Evolutionary conservation across 441 rosid genomes (phyloP), one percentile per base, ranked within the genome.

Genomic region (Brassica hybrid): DNA sequence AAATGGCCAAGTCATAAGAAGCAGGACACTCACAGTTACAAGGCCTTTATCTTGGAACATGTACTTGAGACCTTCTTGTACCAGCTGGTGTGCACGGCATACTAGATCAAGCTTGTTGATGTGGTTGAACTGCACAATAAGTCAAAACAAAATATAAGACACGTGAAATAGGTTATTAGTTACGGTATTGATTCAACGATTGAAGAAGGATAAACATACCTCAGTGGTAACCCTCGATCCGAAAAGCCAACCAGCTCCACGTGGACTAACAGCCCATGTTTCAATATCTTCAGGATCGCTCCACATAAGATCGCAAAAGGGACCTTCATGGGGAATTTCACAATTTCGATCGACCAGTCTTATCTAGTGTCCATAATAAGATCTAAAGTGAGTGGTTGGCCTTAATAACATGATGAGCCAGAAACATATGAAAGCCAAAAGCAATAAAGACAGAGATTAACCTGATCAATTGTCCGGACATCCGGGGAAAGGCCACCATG

Each of bases 31-130:
- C 83, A 96, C 99, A 67, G 99, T 96, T 58, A 96, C 99, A 71
- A 96, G 90, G 89, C 99, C 99, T 86, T 94, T 96, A 79, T 96
- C 99, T 83, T 94, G 97, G 86, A 96, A 96, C 99, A 96, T 96
- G 86, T 94, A 96, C 83, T 96, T 96, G 27, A 96, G 98, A 74
- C 99, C 99, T 86, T 96, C 99, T 92, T 96, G 99, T 65, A 96
- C 99, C 77, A 96, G 96, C 82, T 96, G 99, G 88, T 96, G 99
- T 2, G 99, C 99, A 27, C 99, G 99, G 85, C 99, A 96, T 76
- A 96, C 99, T 75, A 96, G 82, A 82, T 89, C 96, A 76, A 96
- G 99, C 81, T 91, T 94, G 85, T 96, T 96, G 77, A 96, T 89
- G 80, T 88, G 93, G 79, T 96, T 96, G 77, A 90, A 96, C 99